Evolutionary conservation across 164 flowering plant genomes (phyloP).

Genomic region (Vitis rupestris): DNA sequence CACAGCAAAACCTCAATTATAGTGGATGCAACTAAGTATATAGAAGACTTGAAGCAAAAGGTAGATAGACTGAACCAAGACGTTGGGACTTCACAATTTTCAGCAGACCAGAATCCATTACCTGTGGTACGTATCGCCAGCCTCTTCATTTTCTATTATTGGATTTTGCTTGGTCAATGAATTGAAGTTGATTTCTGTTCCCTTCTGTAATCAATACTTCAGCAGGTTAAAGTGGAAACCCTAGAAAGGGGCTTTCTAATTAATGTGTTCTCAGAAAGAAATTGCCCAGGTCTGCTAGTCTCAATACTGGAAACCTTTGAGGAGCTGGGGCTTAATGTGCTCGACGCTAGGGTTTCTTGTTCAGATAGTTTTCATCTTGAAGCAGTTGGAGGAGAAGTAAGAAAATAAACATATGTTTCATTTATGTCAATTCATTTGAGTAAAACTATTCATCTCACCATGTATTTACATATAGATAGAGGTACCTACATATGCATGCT

Average conservation of each 20-base stretch:
- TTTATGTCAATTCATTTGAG: not conserved
- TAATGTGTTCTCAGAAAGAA: slow-evolving; percentile 52
- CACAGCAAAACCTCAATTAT: slow-evolving; percentile 38
- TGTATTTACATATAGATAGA: not conserved
- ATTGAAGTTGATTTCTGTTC: not conserved
- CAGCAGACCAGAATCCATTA: slow-evolving; percentile 26
- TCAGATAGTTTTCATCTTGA: slow-evolving; percentile 59
- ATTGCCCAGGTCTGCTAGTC: slow-evolving; percentile 68
- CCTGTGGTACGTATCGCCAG: slow-evolving; percentile 32
- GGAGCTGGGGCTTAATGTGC: slow-evolving; percentile 71
- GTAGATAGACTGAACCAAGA: slow-evolving; percentile 39
- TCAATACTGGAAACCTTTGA: slow-evolving; percentile 72
- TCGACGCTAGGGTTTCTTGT: slow-evolving; percentile 79
- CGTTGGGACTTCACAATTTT: slow-evolving; percentile 16
- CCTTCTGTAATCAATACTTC: not conserved
- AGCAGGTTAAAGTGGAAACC: slow-evolving; percentile 65
- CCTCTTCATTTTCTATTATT: not conserved
- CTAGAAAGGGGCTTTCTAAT: slow-evolving; percentile 68
- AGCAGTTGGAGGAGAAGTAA: slow-evolving; percentile 77
- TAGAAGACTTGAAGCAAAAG: slow-evolving; percentile 43
- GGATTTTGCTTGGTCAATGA: not conserved
- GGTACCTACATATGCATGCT: too few species aligned
- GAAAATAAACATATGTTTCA: slow-evolving; percentile 6
- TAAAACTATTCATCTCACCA: too few species aligned
- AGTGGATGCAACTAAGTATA: slow-evolving; percentile 45